Evolutionary conservation across 2,329 filamentous ascomycete genomes (phyloP).

Genomic region (Penicillium oxalicum): DNA sequence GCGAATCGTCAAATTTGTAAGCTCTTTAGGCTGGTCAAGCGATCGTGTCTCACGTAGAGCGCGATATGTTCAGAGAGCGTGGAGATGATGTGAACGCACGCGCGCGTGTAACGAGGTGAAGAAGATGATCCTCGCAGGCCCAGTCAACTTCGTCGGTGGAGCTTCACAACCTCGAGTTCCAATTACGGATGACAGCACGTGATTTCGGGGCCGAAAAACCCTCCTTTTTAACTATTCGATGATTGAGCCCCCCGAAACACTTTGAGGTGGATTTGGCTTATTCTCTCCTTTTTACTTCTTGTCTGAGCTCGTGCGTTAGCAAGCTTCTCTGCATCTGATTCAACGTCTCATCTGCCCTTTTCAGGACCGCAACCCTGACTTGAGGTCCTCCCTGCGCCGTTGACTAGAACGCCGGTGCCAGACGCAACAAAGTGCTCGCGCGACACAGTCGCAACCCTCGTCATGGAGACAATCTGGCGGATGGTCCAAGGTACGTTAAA

Average conservation of each 20-base stretch:
- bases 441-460: constrained; percentile 13
- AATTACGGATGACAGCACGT: constrained; percentile 19
- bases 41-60: too few relatives aligned
- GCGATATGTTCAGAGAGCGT: not conserved
- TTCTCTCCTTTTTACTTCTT: constrained; percentile 4
- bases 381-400: constrained; percentile 5
- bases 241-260: not conserved
- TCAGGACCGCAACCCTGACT: not conserved
- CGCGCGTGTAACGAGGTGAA: not conserved
- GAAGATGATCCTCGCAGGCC: not conserved
- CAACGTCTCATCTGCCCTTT: not conserved
- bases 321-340: not conserved
- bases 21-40: not conserved
- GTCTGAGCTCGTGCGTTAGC: not conserved
- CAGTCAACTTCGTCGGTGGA: constrained; percentile 3
- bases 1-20: not conserved
- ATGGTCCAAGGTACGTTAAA: constrained; percentile 32
- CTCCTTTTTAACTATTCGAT: constrained; percentile 10
- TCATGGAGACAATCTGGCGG: constrained; percentile 29
- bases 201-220: constrained; percentile 17
- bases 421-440: constrained; percentile 9
- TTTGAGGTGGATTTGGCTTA: not conserved
- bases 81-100: not conserved
- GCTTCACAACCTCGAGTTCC: constrained; percentile 16
- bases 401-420: not conserved